Conservation (phyloP, 2,329 filamentous ascomycete species). For the Nemania sp. region DNA sequence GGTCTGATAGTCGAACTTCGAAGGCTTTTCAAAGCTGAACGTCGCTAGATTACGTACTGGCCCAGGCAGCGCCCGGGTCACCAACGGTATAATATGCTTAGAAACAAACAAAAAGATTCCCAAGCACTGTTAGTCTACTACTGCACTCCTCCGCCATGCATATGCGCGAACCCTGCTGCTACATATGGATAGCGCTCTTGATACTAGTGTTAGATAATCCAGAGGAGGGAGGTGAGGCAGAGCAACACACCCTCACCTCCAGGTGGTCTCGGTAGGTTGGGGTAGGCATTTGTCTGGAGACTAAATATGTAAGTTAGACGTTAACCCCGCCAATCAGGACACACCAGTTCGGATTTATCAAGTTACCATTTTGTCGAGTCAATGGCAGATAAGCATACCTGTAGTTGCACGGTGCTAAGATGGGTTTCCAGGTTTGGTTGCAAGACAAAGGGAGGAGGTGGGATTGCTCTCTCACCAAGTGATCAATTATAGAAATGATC, state of each 20-base stretch:
- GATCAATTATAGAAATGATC: too few relatives aligned
- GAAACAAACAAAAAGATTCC: too few relatives aligned
- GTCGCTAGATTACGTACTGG: too few relatives aligned
- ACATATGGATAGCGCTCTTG: constrained; percentile 15
- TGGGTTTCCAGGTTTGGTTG: too few relatives aligned
- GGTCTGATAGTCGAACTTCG: too few relatives aligned
- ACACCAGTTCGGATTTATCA: neutral
- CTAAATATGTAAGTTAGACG: too few relatives aligned
- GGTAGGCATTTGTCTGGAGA: constrained; percentile 3
- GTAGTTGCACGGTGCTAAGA: too few relatives aligned
- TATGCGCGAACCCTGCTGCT: constrained; percentile 22
- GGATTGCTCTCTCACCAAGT: too few relatives aligned
- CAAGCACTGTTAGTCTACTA: too few relatives aligned
- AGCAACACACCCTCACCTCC: constrained; percentile 20
- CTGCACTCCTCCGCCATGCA: constrained; percentile 22
- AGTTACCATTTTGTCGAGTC: neutral
- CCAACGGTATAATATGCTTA: neutral
- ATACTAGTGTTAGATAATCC: constrained; percentile 11
- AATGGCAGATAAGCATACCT: neutral
- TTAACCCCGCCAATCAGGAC: constrained; percentile 15
- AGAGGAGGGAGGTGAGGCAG: constrained; percentile 22
- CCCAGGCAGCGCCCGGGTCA: neutral
- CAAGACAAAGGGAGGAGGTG: too few relatives aligned
- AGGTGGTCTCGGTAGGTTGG: constrained; percentile 11
- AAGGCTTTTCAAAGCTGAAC: too few relatives aligned